Percentiles rank a stretch among this genome's conserved stretches.
phyloP scores from a whole-genome alignment of 2,329 filamentous ascomycete genomes.

The Fusarium anguioides region DNA sequence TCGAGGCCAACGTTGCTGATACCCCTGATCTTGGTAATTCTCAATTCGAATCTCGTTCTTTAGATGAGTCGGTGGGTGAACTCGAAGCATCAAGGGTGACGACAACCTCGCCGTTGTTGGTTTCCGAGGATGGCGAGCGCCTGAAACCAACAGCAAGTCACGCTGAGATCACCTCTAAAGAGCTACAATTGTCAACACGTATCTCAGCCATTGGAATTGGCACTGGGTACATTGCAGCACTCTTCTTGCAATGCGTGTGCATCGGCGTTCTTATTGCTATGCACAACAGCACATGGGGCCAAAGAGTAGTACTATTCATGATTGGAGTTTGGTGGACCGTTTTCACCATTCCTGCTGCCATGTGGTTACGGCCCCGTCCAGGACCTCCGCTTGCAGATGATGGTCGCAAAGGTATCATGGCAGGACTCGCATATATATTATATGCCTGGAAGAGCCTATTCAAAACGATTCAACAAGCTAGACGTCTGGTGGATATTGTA shows the following conservation, averaged over 20 bases:
- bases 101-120: constrained; percentile 62
- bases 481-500: constrained; percentile 76
- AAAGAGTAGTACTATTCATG: constrained; percentile 86
- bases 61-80: constrained; percentile 50
- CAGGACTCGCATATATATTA: constrained; percentile 76
- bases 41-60: constrained; percentile 50
- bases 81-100: constrained; percentile 49
- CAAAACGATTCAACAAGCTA: constrained; percentile 80
- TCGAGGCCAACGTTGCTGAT: constrained; percentile 43
- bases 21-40: constrained; percentile 50
- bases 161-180: constrained; percentile 67
- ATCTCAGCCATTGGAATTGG: constrained; percentile 95
- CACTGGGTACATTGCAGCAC: constrained; percentile 88
- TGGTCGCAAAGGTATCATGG: constrained; percentile 50
- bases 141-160: constrained; percentile 56
- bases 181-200: constrained; percentile 84
- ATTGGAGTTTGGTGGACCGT: constrained; percentile 93
- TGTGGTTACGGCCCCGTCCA: constrained; percentile 89
- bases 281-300: constrained; percentile 83
- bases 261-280: constrained; percentile 80
- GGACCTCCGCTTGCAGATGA: constrained; percentile 77
- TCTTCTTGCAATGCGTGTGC: constrained; percentile 84
- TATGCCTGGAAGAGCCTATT: constrained; percentile 91
- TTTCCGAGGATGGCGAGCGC: constrained; percentile 52
- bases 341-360: constrained; percentile 87